A percentile compares a stretch with the other conserved stretches of the same genome.
Evolutionary conservation across 208 protist genomes (phyloP).

Genomic region (Trypanosoma lewisi): DNA sequence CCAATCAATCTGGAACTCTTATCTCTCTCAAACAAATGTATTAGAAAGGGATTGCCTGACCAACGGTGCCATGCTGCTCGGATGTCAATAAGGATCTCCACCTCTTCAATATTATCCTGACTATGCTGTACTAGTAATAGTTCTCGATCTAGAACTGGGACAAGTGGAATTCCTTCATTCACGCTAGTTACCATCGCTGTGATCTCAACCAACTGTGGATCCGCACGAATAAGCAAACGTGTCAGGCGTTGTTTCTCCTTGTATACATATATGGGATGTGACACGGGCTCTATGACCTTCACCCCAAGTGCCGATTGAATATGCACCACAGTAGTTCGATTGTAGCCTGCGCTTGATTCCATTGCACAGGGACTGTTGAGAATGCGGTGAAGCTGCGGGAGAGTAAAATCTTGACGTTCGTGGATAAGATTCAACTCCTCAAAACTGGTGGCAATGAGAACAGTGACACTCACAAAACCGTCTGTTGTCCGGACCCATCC

Average conservation of each 20-base stretch:
- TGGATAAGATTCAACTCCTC: slow-evolving; percentile 71
- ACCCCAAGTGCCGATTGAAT: slow-evolving; percentile 60
- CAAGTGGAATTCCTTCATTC: slow-evolving; percentile 27
- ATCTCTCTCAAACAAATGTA: slow-evolving; percentile 47
- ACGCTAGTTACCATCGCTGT: slow-evolving; percentile 25
- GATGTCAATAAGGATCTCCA: slow-evolving; percentile 63
- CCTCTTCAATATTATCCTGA: slow-evolving; percentile 39
- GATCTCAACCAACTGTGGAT: slow-evolving; percentile 27
- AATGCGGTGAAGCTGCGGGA: slow-evolving; percentile 63
- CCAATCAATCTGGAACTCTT: neutral
- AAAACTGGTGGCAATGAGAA: slow-evolving; percentile 71
- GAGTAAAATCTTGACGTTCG: slow-evolving; percentile 42
- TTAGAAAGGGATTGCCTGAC: slow-evolving; percentile 25
- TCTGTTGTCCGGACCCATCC: slow-evolving; percentile 52
- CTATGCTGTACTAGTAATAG: slow-evolving; percentile 73
- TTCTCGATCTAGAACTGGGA: slow-evolving; percentile 35
- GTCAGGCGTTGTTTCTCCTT: slow-evolving; percentile 23
- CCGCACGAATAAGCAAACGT: slow-evolving; percentile 27
- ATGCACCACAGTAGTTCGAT: slow-evolving; percentile 53
- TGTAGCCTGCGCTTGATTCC: neutral
- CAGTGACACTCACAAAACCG: slow-evolving; percentile 46
- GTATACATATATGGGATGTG: slow-evolving; percentile 57
- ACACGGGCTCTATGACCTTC: slow-evolving; percentile 46
- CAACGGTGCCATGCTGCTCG: slow-evolving; percentile 25
- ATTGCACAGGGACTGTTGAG: slow-evolving; percentile 25